These are phyloP conservation scores for Larix sibirica DNA, from an alignment of 83 land plant genomes.

Conservation along the genomic window DNA sequence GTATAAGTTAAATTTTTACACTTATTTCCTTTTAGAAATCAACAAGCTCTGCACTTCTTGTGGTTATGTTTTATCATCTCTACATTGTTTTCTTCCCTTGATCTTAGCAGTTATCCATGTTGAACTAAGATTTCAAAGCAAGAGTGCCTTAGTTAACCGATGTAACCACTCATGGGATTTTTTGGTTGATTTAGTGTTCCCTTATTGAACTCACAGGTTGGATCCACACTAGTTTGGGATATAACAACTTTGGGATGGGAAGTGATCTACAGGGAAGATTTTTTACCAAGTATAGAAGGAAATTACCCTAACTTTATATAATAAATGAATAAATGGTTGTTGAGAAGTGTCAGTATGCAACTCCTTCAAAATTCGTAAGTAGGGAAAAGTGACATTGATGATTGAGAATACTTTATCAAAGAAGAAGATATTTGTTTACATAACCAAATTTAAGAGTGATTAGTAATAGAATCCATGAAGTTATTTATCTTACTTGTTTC, in stretches of 20 bases:
- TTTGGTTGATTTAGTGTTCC: background rate
- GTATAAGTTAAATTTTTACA: background rate
- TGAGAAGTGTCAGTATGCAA: conserved; percentile 36
- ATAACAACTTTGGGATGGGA: conserved; percentile 64
- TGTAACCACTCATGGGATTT: background rate
- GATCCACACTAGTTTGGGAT: conserved; percentile 50
- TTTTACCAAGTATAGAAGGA: conserved; percentile 52
- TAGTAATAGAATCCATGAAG: background rate
- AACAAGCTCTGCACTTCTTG: too few species aligned
- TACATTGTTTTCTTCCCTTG: too few species aligned
- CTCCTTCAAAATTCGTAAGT: conserved; percentile 33
- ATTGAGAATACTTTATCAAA: conserved; percentile 47
- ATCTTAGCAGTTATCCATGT: too few species aligned
- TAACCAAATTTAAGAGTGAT: conserved; percentile 28
- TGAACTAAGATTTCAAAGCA: too few species aligned
- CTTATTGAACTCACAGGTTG: conserved; percentile 23
- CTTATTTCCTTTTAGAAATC: too few species aligned
- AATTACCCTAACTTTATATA: conserved; percentile 54
- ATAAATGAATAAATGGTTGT: conserved; percentile 40
- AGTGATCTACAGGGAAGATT: conserved; percentile 61
- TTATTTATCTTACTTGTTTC: background rate
- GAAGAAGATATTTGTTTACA: conserved; percentile 60
- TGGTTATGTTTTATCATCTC: too few species aligned
- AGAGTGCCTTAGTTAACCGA: too few species aligned
- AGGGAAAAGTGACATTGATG: conserved; percentile 46